Base-by-base conservation (phyloP, 2,329 filamentous ascomycete genomes). In the Rutstroemia sp. region DNA sequence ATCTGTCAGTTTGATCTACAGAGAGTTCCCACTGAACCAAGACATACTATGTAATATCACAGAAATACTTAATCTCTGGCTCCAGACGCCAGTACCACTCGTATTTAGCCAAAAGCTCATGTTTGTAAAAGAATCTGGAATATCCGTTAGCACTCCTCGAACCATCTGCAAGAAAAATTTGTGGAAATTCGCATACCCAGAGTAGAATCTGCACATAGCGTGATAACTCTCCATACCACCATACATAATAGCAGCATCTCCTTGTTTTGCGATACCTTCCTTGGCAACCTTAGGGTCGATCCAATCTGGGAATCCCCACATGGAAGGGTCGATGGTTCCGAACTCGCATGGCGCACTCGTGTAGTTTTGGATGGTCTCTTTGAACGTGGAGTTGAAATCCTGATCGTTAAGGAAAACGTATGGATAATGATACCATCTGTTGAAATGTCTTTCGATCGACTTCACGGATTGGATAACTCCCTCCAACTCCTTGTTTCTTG, bases 51-150 rank as follows among this genome's bases (percentile, higher is more conserved):
- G 94, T 99, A 65, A 99, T 97, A 71, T 99, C 94, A 73, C 94
- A 99, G 76, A 99, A 99, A 76, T 97, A 99, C 76, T 92, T 96
- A 82, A 99, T 97, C 74, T 99, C 94, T 63, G 94, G 94, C 79
- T 99, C 94, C 66, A 99, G 78, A 61, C 94, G 90, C 94, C 94
- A 99, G 78, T 99, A 99, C 94, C 94, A 99, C 70, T 97, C 91
- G 74, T 97, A 99, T 73, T 97, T 97, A 69, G 88, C 82, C 47
- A 99, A 81, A 36, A 97, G 82, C 62, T 92, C 88, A 70, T 99
- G 94, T 72, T 96, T 96, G 78, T 94, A 99, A 75, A 99, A 99
- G 75, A 95, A 94, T 45, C 90, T 86, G 57, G 40, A 25, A 36
- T 12, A 17, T 19, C 44, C 48, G 63, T 65, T 57, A 67, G 60